A percentile compares a stretch with the other conserved stretches of the same genome.
phyloP scores from a whole-genome alignment of 1,139 yeast species.

The Protomyces inundatus region DNA sequence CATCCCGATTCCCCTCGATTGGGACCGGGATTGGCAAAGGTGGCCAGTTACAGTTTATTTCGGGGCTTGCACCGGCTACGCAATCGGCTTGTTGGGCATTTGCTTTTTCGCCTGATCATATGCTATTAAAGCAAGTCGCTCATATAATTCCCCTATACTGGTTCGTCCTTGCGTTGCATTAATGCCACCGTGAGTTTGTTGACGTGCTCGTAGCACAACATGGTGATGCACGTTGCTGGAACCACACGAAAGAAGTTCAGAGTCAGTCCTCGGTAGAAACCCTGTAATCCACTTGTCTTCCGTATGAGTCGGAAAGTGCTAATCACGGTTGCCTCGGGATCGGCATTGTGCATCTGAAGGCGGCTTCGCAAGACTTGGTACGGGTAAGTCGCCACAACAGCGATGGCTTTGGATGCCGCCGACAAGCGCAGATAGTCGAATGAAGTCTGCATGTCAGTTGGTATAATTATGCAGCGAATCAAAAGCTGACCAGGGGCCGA shows the following conservation, averaged over 20 bases:
- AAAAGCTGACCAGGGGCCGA: slow-evolving; percentile 20
- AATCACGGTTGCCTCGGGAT: slow-evolving; percentile 36
- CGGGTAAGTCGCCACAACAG: slow-evolving; percentile 72
- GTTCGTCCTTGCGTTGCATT: neutral
- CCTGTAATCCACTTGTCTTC: slow-evolving; percentile 49
- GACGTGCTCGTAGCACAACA: slow-evolving; percentile 63
- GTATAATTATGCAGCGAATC: slow-evolving; percentile 7
- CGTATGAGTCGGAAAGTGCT: slow-evolving; percentile 40
- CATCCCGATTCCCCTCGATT: slow-evolving; percentile 86
- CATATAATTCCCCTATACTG: neutral
- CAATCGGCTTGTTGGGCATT: slow-evolving; percentile 46
- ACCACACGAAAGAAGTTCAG: slow-evolving; percentile 80
- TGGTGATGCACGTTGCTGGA: slow-evolving; percentile 77
- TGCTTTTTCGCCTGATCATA: slow-evolving; percentile 23
- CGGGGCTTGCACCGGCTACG: slow-evolving; percentile 74
- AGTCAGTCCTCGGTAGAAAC: slow-evolving; percentile 71
- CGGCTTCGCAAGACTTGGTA: slow-evolving; percentile 76
- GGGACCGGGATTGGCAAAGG: slow-evolving; percentile 97
- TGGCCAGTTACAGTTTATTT: slow-evolving; percentile 90
- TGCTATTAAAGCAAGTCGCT: neutral
- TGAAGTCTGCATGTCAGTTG: slow-evolving; percentile 39
- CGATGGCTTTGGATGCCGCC: slow-evolving; percentile 61
- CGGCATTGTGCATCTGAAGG: slow-evolving; percentile 51
- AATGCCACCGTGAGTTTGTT: neutral
- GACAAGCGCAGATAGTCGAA: slow-evolving; percentile 60